Evolutionary conservation across 305 asterid genomes (phyloP), one percentile per base, ranked within the genome.

Genomic region (Fraxinus baroniana): DNA sequence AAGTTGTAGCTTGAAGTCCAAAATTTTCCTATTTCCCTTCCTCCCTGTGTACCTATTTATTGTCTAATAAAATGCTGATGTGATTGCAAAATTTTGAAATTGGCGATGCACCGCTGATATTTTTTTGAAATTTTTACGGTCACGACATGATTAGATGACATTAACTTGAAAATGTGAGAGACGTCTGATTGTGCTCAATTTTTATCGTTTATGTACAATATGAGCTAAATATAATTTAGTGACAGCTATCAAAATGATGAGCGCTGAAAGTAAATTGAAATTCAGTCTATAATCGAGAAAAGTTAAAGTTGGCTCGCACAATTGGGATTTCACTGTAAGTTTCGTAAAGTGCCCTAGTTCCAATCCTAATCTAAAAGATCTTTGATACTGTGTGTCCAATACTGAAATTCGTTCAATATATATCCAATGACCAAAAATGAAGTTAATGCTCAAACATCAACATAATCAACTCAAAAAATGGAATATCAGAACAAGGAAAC

Each of bases 1-100:
- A 73, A 77, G 81, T 77, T 82, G 77, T 35, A 83, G 41, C 81
- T 70, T 41, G 24, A 60, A 44, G 70, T 60, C 80, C 30, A 73
- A 13, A 13, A 83, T 36, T 62, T 68, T 64, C 37, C 33, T 32
- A 7, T 28, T 46, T 60, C 37, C 44, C 70, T 77, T 13, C 73
- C 71, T 3, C n/a, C 39, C 41, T 0, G 26, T 26, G 81, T 18
- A 37, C 55, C 12, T 3, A 0, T 79, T 37, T 39, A 49, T 3
- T 49, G 60, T 6, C 9, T 60, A 22, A 2, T 60, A 60, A 60
- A 20, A 60, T 20, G 68, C 28, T n/a, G 7, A 20, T 7, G 26
- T 44, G 52, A 44, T 12, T 44, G 52, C 15, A 44, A 44, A 44
- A 39, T 39, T 39, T 41, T 41, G 52, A 41, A 41, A 41, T 41